Base-by-base conservation (phyloP, 768 basidiomycete genomes). In the Pleurotus platypus region DNA sequence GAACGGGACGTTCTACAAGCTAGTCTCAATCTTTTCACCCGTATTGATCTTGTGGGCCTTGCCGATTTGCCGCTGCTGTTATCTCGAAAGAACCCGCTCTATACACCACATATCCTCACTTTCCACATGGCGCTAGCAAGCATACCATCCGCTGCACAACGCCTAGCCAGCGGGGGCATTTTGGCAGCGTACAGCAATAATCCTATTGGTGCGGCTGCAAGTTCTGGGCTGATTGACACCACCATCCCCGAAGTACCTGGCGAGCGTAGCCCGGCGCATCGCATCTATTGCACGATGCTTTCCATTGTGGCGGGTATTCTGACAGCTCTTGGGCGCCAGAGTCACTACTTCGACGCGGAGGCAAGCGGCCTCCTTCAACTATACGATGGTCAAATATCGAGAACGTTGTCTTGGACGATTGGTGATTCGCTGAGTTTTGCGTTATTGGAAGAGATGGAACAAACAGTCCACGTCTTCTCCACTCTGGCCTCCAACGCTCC, bases 111-210 rank as follows among this genome's bases (percentile, higher is more conserved):
- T 63, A 75, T 96, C 57, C 82, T 97, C 55, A 75, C 87, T 27
- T 91, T 97, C 74, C 93, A 96, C 65, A 88, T 94, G 76, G 83
- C 90, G 0, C 72, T 97, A 16, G 91, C 89, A 13, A 83, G 83
- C 58, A 79, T 90, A 54, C 82, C 87, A 0, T 78, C 82, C 1
- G 86, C 91, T 0, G 93, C 94, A 0, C 94, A 96, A 67, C 76
- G 89, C 57, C 81, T 97, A 22, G 92, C 93, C 4, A 86, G 87
- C 62, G 91, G 90, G 60, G 92, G 93, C 30, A 76, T 92, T 1
- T 72, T 96, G 16, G 72, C 85, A 0, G 89, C 93, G 0, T 94
- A 96, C 67, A 87, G 86, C 66, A 90, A 89, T 63, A 94, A 90
- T 66, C 80, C 79, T 47, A 84, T 97, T 64, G 90, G 85, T 51